These are phyloP conservation scores for Monilinia laxa DNA, from an alignment of 2,329 filamentous ascomycete genomes.

Conservation along the genomic window DNA sequence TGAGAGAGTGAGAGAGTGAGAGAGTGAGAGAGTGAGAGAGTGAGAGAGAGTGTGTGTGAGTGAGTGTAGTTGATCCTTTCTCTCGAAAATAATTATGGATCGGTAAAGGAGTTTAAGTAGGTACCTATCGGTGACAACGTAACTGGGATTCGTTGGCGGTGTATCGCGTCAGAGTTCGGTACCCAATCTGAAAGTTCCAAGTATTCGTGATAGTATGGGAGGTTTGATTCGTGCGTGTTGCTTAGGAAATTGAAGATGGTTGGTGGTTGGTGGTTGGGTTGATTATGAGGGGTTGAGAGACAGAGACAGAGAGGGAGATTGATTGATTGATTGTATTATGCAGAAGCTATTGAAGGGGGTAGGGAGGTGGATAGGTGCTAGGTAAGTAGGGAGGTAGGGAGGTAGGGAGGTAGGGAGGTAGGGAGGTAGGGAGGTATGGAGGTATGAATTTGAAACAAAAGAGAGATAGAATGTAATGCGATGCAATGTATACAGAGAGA, in stretches of 20 bases:
- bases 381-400: neutral
- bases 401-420: neutral
- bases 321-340: neutral
- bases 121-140: constrained; percentile 2
- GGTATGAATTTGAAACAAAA: neutral
- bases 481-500: too few relatives aligned
- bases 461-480: neutral
- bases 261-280: too few relatives aligned
- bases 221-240: constrained; percentile 18
- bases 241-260: neutral
- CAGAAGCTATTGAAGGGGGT: neutral
- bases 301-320: neutral
- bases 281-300: neutral
- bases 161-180: constrained; percentile 12
- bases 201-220: constrained; percentile 14
- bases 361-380: neutral
- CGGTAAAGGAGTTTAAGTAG: constrained; percentile 7
- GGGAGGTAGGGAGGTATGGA: neutral
- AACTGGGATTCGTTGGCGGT: constrained; percentile 20
- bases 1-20: too few relatives aligned
- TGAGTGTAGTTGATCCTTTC: neutral
- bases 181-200: constrained; percentile 23
- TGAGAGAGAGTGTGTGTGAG: too few relatives aligned
- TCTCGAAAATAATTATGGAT: neutral
- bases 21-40: too few relatives aligned